Evolutionary conservation across 257 asterid genomes (phyloP).

Genomic region (Przewalskia tangutica): DNA sequence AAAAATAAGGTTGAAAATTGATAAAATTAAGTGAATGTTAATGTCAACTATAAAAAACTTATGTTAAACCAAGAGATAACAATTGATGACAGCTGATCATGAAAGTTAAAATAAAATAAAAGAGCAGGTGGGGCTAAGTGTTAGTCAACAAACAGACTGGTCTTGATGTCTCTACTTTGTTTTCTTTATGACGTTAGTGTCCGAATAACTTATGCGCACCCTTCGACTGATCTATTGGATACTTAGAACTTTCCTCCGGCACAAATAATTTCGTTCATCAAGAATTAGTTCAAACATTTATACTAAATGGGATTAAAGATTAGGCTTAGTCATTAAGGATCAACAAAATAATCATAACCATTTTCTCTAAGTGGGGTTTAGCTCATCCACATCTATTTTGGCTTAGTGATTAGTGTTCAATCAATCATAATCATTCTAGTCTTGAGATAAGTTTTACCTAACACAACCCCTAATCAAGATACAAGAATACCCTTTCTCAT

Average conservation of each 20-base stretch:
- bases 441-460: neutral
- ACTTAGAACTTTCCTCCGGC: neutral
- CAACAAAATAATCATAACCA: neutral
- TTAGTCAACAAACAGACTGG: constrained; percentile 48
- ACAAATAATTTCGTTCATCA: neutral
- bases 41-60: neutral
- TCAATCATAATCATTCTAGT: neutral
- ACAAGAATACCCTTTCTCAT: neutral
- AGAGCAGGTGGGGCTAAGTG: neutral
- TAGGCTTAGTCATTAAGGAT: neutral
- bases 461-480: neutral
- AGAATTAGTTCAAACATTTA: neutral
- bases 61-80: neutral
- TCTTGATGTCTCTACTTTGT: constrained; percentile 13
- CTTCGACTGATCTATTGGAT: neutral
- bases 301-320: neutral
- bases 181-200: neutral
- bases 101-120: neutral
- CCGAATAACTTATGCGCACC: neutral
- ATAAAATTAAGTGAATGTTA: neutral
- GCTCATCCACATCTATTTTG: neutral
- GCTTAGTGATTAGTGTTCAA: neutral
- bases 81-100: constrained; percentile 2
- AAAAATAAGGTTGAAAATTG: neutral
- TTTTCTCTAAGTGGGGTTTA: neutral